A percentile compares a stretch with the other conserved stretches of the same genome.
These are phyloP conservation scores for Scenedesmus sp. DNA, from an alignment of 163 green algal species.

Conservation along the genomic window DNA sequence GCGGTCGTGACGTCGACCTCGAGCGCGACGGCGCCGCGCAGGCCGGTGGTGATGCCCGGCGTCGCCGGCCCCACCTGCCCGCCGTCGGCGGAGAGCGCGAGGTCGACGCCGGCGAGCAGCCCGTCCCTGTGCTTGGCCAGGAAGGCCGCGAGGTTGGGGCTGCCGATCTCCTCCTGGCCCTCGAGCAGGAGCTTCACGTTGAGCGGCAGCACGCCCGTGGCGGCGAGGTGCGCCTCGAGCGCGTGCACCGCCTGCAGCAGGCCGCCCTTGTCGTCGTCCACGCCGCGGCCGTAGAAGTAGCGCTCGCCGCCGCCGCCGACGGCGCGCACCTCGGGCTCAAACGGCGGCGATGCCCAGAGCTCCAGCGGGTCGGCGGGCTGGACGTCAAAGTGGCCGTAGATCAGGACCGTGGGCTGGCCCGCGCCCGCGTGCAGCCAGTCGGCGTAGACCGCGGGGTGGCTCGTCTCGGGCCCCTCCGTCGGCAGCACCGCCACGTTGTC, in stretches of 20 bases:
- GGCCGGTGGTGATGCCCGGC: not conserved
- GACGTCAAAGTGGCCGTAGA: conserved; percentile 77
- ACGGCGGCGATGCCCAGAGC: conserved; percentile 55
- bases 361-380: conserved; percentile 66
- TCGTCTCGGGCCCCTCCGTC: conserved; percentile 55
- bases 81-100: conserved; percentile 46
- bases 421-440: conserved; percentile 53
- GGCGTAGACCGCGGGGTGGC: conserved; percentile 66
- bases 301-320: conserved; percentile 33
- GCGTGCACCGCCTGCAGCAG: conserved; percentile 30
- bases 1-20: conserved; percentile 50
- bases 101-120: conserved; percentile 24
- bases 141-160: conserved; percentile 44
- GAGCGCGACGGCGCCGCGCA: conserved; percentile 14
- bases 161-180: conserved; percentile 56
- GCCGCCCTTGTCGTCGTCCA: conserved; percentile 63
- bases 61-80: conserved; percentile 30
- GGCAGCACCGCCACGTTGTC: conserved; percentile 46
- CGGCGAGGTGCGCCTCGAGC: conserved; percentile 35
- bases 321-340: conserved; percentile 20
- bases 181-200: conserved; percentile 56
- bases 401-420: conserved; percentile 57
- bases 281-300: conserved; percentile 58
- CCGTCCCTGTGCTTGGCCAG: conserved; percentile 16
- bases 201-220: conserved; percentile 35